A percentile compares a stretch with the other conserved stretches of the same genome.
Evolutionary conservation across 1,139 yeast species (phyloP).

Genomic region (Pichiaceae sp.): DNA sequence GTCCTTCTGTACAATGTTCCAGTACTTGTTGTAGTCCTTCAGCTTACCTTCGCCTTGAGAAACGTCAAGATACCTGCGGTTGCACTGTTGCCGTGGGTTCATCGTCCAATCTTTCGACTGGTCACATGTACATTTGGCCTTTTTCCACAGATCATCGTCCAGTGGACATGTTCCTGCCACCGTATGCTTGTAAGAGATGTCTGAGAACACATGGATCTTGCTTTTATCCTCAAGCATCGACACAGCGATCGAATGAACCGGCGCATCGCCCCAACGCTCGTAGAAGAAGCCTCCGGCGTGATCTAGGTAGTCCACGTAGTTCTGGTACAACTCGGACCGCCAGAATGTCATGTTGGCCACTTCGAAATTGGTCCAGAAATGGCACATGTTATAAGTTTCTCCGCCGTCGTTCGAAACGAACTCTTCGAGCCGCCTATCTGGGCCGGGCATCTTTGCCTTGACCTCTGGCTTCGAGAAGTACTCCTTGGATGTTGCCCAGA

Average conservation of each 20-base stretch:
- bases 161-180: slow-evolving; percentile 51
- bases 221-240: slow-evolving; percentile 37
- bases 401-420: slow-evolving; percentile 46
- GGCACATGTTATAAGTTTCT: slow-evolving; percentile 43
- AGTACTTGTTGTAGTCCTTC: slow-evolving; percentile 17
- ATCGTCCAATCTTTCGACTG: slow-evolving; percentile 34
- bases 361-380: slow-evolving; percentile 59
- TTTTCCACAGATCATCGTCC: slow-evolving; percentile 30
- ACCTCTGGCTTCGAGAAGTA: slow-evolving; percentile 50
- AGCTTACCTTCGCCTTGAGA: slow-evolving; percentile 11
- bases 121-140: slow-evolving; percentile 42
- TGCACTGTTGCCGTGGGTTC: slow-evolving; percentile 24
- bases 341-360: slow-evolving; percentile 46
- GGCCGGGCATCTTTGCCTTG: slow-evolving; percentile 27
- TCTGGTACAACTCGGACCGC: slow-evolving; percentile 38
- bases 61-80: slow-evolving; percentile 15
- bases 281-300: slow-evolving; percentile 51
- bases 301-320: slow-evolving; percentile 44
- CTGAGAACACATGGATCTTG: slow-evolving; percentile 46
- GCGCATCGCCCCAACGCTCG: slow-evolving; percentile 65
- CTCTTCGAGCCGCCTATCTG: slow-evolving; percentile 45
- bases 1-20: slow-evolving; percentile 7
- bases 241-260: slow-evolving; percentile 52
- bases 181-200: slow-evolving; percentile 49
- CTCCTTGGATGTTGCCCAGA: slow-evolving; percentile 31